These are phyloP conservation scores for Atkinsonella texensis DNA, from an alignment of 2,329 filamentous ascomycete genomes.

Conservation along the genomic window DNA sequence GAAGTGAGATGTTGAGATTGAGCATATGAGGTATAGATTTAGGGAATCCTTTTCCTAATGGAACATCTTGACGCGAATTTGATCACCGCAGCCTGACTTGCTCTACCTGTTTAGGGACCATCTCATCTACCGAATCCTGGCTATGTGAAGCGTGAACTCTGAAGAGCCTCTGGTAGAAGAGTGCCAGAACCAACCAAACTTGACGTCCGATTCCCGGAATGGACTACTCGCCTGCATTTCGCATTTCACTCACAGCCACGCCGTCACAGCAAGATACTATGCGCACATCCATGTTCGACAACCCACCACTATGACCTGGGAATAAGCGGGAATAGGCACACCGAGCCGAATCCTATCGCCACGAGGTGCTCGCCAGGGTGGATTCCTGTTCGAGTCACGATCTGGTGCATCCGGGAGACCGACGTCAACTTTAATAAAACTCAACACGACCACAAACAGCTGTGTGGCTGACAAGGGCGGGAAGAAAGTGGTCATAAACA, in stretches of 20 bases:
- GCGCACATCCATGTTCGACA: not conserved
- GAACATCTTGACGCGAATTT: no score
- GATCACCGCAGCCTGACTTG: no score
- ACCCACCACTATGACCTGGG: not conserved
- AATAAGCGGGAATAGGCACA: not conserved
- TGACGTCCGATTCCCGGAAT: no score
- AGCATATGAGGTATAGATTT: no score
- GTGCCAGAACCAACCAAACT: no score
- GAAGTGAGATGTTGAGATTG: no score
- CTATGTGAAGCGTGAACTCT: no score
- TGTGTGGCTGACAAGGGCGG: not conserved
- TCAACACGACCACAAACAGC: not conserved
- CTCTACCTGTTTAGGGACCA: no score
- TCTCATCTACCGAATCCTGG: no score
- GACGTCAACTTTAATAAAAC: not conserved
- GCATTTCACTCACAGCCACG: not conserved
- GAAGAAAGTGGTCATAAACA: not conserved
- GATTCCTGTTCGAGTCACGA: not conserved
- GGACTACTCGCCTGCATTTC: not conserved
- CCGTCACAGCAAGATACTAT: not conserved
- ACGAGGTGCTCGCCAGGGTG: not conserved
- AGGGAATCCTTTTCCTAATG: no score
- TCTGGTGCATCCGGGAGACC: not conserved
- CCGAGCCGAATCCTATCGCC: not conserved
- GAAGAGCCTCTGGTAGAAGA: no score